A percentile compares a stretch with the other conserved stretches of the same genome.
phyloP scores from a whole-genome alignment of 1,284 basidiomycete genomes.

The Tilletia indica region DNA sequence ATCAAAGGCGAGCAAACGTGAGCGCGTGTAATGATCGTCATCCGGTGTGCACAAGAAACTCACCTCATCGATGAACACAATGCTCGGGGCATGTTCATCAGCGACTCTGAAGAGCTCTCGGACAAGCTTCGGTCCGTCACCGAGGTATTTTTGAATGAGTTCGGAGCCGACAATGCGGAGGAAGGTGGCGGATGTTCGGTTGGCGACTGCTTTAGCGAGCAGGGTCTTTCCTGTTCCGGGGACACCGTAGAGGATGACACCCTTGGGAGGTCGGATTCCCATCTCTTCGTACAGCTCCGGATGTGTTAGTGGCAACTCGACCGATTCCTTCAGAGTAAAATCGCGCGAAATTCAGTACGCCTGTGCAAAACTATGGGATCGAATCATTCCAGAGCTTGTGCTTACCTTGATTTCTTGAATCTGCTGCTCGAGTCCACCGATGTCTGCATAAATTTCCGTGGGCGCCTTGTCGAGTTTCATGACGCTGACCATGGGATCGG shows the following conservation, averaged over 20 bases:
- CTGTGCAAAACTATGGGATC: too few relatives aligned
- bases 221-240: constrained; percentile 98
- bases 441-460: constrained; percentile 96
- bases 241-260: constrained; percentile 97
- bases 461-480: constrained; percentile 97
- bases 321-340: constrained; percentile 74
- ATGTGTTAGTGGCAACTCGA: constrained; percentile 95
- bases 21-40: background rate
- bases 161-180: constrained; percentile 96
- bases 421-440: constrained; percentile 92
- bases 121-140: constrained; percentile 69
- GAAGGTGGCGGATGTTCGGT: constrained; percentile 98
- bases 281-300: constrained; percentile 99
- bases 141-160: constrained; percentile 98
- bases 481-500: constrained; percentile 95
- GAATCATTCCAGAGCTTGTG: background rate
- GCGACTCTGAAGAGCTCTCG: constrained; percentile 59
- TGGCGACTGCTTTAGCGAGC: constrained; percentile 95
- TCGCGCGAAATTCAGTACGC: constrained; percentile 11
- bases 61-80: constrained; percentile 59
- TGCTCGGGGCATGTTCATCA: constrained; percentile 59
- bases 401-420: constrained; percentile 90
- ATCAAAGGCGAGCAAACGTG: too few relatives aligned
- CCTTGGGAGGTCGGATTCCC: constrained; percentile 98
- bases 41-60: background rate